phyloP scores from a whole-genome alignment of 2,329 filamentous ascomycete genomes.

The Colletotrichum brevisporum region DNA sequence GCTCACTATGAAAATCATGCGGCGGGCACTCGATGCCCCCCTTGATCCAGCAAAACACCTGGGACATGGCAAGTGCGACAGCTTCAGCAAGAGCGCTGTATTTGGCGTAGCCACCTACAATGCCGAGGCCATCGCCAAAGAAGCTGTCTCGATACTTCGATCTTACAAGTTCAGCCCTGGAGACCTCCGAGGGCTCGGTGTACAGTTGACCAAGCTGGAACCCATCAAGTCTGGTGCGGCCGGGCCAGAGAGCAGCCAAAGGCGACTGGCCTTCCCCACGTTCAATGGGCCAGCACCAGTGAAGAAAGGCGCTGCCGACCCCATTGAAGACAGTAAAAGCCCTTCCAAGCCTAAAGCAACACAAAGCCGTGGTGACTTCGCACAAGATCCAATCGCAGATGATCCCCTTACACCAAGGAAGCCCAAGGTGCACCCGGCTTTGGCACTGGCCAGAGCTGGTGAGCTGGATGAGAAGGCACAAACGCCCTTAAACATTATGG shows the following conservation, averaged over 20 bases:
- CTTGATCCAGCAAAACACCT: constrained; percentile 93
- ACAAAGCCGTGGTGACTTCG: constrained; percentile 47
- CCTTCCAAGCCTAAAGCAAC: constrained; percentile 50
- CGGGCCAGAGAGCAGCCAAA: constrained; percentile 82
- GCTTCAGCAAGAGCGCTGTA: constrained; percentile 87
- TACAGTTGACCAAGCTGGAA: constrained; percentile 95
- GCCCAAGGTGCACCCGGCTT: constrained; percentile 67
- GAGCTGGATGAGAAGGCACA: constrained; percentile 70
- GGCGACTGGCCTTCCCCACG: constrained; percentile 79
- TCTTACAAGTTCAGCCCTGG: constrained; percentile 89
- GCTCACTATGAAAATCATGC: constrained; percentile 95
- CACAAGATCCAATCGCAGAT: constrained; percentile 68
- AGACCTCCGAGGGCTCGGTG: constrained; percentile 90
- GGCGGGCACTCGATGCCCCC: constrained; percentile 86
- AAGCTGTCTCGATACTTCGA: constrained; percentile 87
- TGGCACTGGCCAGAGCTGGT: constrained; percentile 64
- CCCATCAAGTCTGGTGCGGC: constrained; percentile 74
- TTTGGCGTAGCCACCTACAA: constrained; percentile 90
- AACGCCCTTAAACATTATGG: constrained; percentile 81
- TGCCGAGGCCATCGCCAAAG: constrained; percentile 79
- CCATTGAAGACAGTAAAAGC: constrained; percentile 64
- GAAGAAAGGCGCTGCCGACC: constrained; percentile 59
- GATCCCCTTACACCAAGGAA: constrained; percentile 68
- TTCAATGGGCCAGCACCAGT: constrained; percentile 56
- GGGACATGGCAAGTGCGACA: constrained; percentile 95